phyloP scores from a whole-genome alignment of 495 filamentous ascomycete genomes.

The Penicillium robsamsonii region DNA sequence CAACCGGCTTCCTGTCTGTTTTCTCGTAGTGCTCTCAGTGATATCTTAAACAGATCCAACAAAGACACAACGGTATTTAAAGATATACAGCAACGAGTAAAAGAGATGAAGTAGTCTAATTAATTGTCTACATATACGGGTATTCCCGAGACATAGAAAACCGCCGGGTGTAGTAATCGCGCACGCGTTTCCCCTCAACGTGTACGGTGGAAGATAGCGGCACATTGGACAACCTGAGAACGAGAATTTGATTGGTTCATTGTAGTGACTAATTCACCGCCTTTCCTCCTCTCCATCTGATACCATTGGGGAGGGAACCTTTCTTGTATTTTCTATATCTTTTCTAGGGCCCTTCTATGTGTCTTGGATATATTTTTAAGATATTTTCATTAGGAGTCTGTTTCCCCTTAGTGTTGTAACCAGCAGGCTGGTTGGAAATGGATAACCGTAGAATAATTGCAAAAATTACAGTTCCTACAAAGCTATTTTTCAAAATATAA shows the following conservation, averaged over 20 bases:
- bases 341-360: too few relatives aligned
- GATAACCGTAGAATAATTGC: neutral
- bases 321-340: too few relatives aligned
- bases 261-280: neutral
- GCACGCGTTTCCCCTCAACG: conserved; percentile 16
- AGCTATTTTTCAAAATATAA: neutral
- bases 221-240: neutral
- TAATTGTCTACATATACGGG: neutral
- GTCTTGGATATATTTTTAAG: too few relatives aligned
- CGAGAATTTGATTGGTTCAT: neutral
- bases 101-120: neutral
- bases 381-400: too few relatives aligned
- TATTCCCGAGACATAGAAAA: neutral
- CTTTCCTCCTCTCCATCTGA: neutral
- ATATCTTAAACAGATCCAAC: neutral
- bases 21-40: neutral
- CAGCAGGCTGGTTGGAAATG: neutral
- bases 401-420: neutral
- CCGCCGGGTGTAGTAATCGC: conserved; percentile 4
- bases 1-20: neutral
- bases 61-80: neutral
- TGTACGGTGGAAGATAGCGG: neutral
- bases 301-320: too few relatives aligned
- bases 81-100: neutral
- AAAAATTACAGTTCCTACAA: neutral